Evolutionary conservation across 2,329 filamentous ascomycete genomes (phyloP).

Genomic region (Ceratocystis diversiconidia): DNA sequence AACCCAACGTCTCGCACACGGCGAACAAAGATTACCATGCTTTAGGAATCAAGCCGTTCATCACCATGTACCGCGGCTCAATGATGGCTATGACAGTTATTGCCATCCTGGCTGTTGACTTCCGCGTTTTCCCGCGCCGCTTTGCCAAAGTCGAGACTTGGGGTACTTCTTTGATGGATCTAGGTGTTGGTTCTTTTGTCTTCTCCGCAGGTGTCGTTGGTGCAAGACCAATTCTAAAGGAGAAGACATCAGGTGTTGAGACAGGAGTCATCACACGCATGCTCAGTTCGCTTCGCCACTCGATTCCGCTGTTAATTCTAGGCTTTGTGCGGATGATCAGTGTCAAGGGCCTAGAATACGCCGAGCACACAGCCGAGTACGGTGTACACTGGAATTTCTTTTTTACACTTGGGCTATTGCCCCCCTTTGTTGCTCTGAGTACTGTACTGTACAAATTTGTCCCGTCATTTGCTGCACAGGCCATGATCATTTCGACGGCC

Average conservation of each 20-base stretch:
- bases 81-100: conserved; percentile 87
- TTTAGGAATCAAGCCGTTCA: conserved; percentile 75
- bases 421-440: conserved; percentile 75
- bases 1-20: conserved; percentile 17
- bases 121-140: conserved; percentile 77
- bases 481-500: conserved; percentile 49
- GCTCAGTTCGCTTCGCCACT: conserved; percentile 56
- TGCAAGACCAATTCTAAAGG: conserved; percentile 63
- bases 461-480: conserved; percentile 63
- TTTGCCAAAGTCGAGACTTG: conserved; percentile 99
- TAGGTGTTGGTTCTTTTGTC: conserved; percentile 94
- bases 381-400: conserved; percentile 99
- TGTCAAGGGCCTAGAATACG: conserved; percentile 90
- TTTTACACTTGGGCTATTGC: conserved; percentile 80
- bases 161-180: conserved; percentile 97
- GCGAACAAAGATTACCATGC: conserved; percentile 22
- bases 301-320: conserved; percentile 65
- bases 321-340: conserved; percentile 70
- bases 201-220: conserved; percentile 89
- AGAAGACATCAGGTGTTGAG: conserved; percentile 38
- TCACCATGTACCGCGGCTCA: conserved; percentile 77
- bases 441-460: conserved; percentile 56
- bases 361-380: conserved; percentile 93
- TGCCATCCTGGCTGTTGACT: conserved; percentile 93
- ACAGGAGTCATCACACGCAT: conserved; percentile 45